phyloP scores from a whole-genome alignment of 2,329 filamentous ascomycete genomes.

The Exophiala oligosperma region DNA sequence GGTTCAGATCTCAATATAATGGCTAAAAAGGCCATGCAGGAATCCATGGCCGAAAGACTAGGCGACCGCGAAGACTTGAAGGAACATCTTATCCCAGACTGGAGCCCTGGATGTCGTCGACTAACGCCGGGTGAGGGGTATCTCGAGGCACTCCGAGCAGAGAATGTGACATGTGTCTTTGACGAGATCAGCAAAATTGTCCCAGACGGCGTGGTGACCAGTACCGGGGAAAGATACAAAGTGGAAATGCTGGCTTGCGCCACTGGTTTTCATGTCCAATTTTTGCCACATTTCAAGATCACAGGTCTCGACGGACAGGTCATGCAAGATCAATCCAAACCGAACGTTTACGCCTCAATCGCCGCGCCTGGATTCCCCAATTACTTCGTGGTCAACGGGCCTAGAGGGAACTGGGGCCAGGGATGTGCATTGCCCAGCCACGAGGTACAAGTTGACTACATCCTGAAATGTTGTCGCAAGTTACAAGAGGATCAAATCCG shows the following conservation, averaged over 20 bases:
- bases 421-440: slow-evolving; percentile 29
- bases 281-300: slow-evolving; percentile 46
- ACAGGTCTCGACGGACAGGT: slow-evolving; percentile 33
- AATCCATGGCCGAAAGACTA: slow-evolving; percentile 28
- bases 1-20: slow-evolving; percentile 15
- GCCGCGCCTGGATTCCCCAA: slow-evolving; percentile 46
- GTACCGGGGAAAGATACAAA: slow-evolving; percentile 23
- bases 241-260: slow-evolving; percentile 35
- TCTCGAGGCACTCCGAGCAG: slow-evolving; percentile 17
- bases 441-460: slow-evolving; percentile 28
- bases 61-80: slow-evolving; percentile 25
- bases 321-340: slow-evolving; percentile 47
- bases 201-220: slow-evolving; percentile 26
- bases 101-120: slow-evolving; percentile 44
- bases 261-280: slow-evolving; percentile 39
- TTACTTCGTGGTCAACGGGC: slow-evolving; percentile 37
- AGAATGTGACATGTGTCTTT: slow-evolving; percentile 27
- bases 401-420: slow-evolving; percentile 32
- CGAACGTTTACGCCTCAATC: slow-evolving; percentile 46
- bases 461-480: slow-evolving; percentile 33
- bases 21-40: slow-evolving; percentile 17
- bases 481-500: slow-evolving; percentile 36
- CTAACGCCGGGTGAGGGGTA: slow-evolving; percentile 44
- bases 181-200: slow-evolving; percentile 26
- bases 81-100: slow-evolving; percentile 27